Conservation (phyloP, 2,329 filamentous ascomycete species). For the Pseudogymnoascus sp. region DNA sequence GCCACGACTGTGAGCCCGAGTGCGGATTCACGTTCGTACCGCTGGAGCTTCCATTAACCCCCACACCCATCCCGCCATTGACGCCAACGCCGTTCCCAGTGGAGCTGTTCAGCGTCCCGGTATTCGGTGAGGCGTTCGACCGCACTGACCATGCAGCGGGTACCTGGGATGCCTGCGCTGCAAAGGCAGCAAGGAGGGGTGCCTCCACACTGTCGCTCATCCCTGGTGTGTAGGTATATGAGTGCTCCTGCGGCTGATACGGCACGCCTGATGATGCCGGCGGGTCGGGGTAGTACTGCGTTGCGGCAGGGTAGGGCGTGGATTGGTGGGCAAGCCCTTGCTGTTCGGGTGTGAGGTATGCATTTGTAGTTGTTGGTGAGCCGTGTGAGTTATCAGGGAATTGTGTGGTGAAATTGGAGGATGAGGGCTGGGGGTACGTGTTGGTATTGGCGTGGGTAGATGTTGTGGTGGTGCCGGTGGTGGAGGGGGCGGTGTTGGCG, state of each 20-base stretch:
- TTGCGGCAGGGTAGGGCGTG: slow-evolving; percentile 25
- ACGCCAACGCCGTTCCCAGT: not conserved
- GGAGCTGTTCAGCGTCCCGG: not conserved
- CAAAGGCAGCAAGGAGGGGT: slow-evolving; percentile 21
- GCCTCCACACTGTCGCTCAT: slow-evolving; percentile 18
- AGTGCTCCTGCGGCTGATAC: slow-evolving; percentile 20
- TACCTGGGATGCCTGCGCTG: slow-evolving; percentile 26
- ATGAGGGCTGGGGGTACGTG: slow-evolving; percentile 11
- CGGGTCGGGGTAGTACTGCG: slow-evolving; percentile 26
- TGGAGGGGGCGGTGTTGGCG: not conserved
- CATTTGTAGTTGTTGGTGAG: slow-evolving; percentile 11
- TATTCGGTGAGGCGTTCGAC: slow-evolving; percentile 9
- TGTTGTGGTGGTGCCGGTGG: not conserved
- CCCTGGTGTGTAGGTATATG: slow-evolving; percentile 16
- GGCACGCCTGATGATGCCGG: slow-evolving; percentile 13
- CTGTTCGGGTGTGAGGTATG: slow-evolving; percentile 15
- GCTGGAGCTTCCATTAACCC: not conserved
- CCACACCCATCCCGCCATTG: not conserved
- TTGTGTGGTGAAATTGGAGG: slow-evolving; percentile 3
- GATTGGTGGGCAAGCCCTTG: slow-evolving; percentile 20
- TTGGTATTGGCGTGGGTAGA: not conserved
- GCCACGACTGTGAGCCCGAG: slow-evolving; percentile 24
- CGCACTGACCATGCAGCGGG: slow-evolving; percentile 21
- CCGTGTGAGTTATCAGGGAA: slow-evolving; percentile 14
- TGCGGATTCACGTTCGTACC: slow-evolving; percentile 8